Conservation (phyloP, 1,139 yeast species). For the Nakaseomyces delphensis region DNA sequence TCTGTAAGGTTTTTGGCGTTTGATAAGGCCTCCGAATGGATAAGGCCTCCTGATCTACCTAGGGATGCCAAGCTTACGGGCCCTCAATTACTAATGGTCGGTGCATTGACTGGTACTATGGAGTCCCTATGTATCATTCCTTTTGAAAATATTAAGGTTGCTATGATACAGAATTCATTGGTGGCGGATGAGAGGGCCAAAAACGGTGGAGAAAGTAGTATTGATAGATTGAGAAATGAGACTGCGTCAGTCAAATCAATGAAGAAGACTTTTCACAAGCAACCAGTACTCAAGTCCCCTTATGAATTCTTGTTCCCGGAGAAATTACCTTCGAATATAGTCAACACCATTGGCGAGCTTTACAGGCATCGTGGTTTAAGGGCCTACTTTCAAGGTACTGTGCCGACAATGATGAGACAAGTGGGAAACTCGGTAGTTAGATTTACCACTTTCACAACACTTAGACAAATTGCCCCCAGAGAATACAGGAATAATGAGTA, state of each 20-base stretch:
- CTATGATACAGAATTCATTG: slow-evolving; percentile 66
- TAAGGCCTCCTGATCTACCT: slow-evolving; percentile 40
- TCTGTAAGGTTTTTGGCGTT: slow-evolving; percentile 64
- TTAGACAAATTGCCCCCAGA: slow-evolving; percentile 62
- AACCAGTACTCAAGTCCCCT: slow-evolving; percentile 9
- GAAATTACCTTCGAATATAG: slow-evolving; percentile 24
- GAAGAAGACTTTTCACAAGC: slow-evolving; percentile 22
- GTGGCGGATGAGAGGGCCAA: slow-evolving; percentile 9
- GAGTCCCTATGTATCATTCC: slow-evolving; percentile 85
- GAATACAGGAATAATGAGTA: slow-evolving; percentile 36
- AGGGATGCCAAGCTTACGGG: slow-evolving; percentile 53
- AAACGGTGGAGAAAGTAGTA: slow-evolving; percentile 9
- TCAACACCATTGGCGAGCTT: slow-evolving; percentile 53
- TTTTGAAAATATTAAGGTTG: slow-evolving; percentile 77
- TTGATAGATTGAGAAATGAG: slow-evolving; percentile 10
- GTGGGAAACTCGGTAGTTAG: slow-evolving; percentile 71
- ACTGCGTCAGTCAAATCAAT: slow-evolving; percentile 4
- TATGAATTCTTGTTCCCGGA: slow-evolving; percentile 14
- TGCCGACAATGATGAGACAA: slow-evolving; percentile 74
- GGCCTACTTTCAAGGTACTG: slow-evolving; percentile 76
- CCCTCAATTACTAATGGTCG: slow-evolving; percentile 72
- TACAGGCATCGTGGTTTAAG: slow-evolving; percentile 63
- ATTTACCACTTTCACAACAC: slow-evolving; percentile 71
- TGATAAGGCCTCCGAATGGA: slow-evolving; percentile 66
- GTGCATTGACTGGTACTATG: slow-evolving; percentile 70